Evolutionary conservation across 345 rosid species (phyloP).

Genomic region (Melaleuca quinquenervia): DNA sequence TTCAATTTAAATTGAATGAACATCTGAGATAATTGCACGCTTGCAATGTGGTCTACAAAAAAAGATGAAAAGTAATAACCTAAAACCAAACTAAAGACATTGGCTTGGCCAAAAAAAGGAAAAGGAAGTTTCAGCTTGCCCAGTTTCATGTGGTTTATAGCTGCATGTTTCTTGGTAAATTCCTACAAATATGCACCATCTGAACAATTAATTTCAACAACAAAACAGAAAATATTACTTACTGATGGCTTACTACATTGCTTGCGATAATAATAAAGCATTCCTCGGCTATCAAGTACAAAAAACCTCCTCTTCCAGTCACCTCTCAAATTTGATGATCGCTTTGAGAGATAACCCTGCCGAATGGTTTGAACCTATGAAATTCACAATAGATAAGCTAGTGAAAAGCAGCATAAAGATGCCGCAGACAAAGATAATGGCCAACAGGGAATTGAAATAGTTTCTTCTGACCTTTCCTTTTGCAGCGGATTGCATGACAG

Average conservation of each 20-base stretch:
- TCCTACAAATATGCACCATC: neutral
- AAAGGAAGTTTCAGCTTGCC: neutral
- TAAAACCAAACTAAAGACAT: neutral
- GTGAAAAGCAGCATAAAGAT: neutral
- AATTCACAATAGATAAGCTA: neutral
- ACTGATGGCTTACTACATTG: constrained; percentile 86
- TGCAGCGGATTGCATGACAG: constrained; percentile 96
- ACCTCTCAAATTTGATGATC: constrained; percentile 92
- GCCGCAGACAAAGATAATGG: neutral
- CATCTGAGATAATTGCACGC: neutral
- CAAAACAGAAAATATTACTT: constrained; percentile 17
- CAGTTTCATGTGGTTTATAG: neutral
- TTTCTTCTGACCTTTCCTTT: constrained; percentile 72
- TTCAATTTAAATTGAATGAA: neutral
- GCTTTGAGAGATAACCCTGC: constrained; percentile 96
- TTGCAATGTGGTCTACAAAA: neutral
- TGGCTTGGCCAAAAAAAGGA: neutral
- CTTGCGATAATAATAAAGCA: constrained; percentile 94
- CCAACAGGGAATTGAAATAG: neutral
- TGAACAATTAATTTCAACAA: neutral
- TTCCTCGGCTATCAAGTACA: constrained; percentile 98
- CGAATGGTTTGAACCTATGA: constrained; percentile 94
- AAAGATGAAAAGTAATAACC: neutral
- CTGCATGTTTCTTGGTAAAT: neutral
- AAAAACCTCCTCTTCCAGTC: constrained; percentile 99